Evolutionary conservation across 805 yeast genomes (phyloP), one percentile per base, ranked within the genome.

Genomic region (Sugiyamaella lignohabitans): DNA sequence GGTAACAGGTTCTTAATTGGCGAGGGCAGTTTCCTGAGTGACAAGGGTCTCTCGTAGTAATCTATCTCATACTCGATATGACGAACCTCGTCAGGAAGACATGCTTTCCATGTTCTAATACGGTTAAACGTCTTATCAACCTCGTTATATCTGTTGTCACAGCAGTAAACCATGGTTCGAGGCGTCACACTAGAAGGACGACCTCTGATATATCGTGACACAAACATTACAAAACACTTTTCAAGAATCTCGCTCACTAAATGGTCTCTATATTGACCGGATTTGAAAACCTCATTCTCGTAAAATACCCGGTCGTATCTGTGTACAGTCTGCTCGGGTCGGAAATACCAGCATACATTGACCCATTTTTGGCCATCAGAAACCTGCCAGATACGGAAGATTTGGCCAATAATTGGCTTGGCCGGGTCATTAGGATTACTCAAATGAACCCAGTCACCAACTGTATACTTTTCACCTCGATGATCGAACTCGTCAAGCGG

Each of bases 301-400:
- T 85, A 87, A 64, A 93, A 93, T 47, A 88, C 68, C 59, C 96
- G 74, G 66, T 93, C 98, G 38, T 75, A 83, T 57, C 94, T 77
- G 65, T 93, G 98, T 39, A 93, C 95, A 0, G 98, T 93, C 73
- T 94, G 97, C 64, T 93, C 98, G 1, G 98, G 96, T 56, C 98
- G 79, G 60, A 87, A 84, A 66, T 91, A 93, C 98, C 98, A 93
- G 70, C 98, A 93, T 35, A 87, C 95, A 62, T 93, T 91, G 60
- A 89, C 76, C 80, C 89, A 89, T 51, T 82, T 77, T 58, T 82
- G 80, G 46, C 89, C 94, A 53, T 88, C 94, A 17, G 73, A 70
- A 4, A 75, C 70, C 50, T 82, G 79, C 98, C 98, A 93, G 51
- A 93, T 76, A 59, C 96, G 76, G 69, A 91, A 93, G 23, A 93